A percentile compares a stretch with the other conserved stretches of the same genome.
Conservation (phyloP, 345 rosid genomes). For the Aurinia saxatilis region DNA sequence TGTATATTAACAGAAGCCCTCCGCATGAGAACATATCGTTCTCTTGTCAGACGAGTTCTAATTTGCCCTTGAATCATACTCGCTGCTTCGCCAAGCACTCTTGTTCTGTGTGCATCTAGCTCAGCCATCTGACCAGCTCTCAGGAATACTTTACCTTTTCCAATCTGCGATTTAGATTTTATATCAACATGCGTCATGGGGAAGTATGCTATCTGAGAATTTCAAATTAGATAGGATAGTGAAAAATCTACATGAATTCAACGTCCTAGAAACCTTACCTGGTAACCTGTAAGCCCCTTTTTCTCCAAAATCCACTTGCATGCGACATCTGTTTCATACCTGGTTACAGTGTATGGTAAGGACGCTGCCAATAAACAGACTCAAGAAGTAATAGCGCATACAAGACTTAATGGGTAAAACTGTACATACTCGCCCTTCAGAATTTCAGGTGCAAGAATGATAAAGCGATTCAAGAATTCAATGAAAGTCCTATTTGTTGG, state of each 20-base stretch:
- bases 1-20: constrained; percentile 57
- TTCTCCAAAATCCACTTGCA: constrained; percentile 76
- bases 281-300: constrained; percentile 53
- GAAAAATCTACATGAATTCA: background rate
- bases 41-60: constrained; percentile 40
- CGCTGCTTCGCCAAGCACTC: constrained; percentile 50
- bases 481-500: constrained; percentile 63
- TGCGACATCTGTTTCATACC: constrained; percentile 64
- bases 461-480: constrained; percentile 59
- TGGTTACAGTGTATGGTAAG: constrained; percentile 26
- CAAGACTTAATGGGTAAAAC: constrained; percentile 4
- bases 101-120: constrained; percentile 64
- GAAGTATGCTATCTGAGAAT: constrained; percentile 4
- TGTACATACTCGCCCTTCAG: constrained; percentile 47
- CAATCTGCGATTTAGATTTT: constrained; percentile 48
- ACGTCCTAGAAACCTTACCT: constrained; percentile 40
- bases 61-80: constrained; percentile 49
- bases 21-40: constrained; percentile 35
- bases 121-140: constrained; percentile 79
- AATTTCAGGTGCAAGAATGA: constrained; percentile 63
- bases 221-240: constrained; percentile 2
- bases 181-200: constrained; percentile 1
- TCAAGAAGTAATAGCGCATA: constrained; percentile 17
- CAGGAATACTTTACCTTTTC: constrained; percentile 65
- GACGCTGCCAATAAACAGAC: constrained; percentile 3